Evolutionary conservation across 176 grass and related monocot species (phyloP).

Genomic region (Bromus sterilis): DNA sequence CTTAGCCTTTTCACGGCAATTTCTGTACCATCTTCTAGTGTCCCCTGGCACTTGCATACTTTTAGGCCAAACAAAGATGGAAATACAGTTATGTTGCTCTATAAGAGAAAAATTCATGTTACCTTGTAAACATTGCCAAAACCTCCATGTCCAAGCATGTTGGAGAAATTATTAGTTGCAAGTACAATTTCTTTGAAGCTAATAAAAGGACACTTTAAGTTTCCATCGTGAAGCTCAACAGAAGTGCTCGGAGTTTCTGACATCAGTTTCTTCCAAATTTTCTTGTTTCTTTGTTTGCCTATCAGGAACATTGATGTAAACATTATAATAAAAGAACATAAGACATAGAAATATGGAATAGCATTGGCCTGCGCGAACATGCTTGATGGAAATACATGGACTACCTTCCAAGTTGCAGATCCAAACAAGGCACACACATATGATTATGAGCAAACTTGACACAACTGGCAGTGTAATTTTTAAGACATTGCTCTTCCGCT

Average conservation of each 20-base stretch:
- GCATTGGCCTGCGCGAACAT: not conserved
- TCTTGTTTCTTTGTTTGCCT: not conserved
- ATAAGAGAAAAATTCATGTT: not conserved
- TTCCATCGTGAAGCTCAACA: not conserved
- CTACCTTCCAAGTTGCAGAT: not conserved
- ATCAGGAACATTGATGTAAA: not conserved
- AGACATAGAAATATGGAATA: not conserved
- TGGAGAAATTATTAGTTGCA: conserved; percentile 14
- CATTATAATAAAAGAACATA: not conserved
- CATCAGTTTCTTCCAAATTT: not conserved
- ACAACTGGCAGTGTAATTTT: not conserved
- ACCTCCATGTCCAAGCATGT: conserved; percentile 7
- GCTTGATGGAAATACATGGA: not conserved
- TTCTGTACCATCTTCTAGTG: not conserved
- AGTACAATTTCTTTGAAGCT: not conserved
- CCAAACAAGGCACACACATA: not conserved
- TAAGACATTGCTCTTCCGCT: not conserved
- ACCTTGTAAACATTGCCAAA: conserved; percentile 19
- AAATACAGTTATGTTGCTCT: not conserved
- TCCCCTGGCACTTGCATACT: conserved; percentile 1
- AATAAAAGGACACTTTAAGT: not conserved
- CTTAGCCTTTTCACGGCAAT: conserved; percentile 26
- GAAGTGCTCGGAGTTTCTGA: not conserved
- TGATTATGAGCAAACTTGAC: not conserved
- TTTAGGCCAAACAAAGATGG: not conserved